phyloP scores from a whole-genome alignment of 208 protist genomes.

The Leishmania guyanensis region DNA sequence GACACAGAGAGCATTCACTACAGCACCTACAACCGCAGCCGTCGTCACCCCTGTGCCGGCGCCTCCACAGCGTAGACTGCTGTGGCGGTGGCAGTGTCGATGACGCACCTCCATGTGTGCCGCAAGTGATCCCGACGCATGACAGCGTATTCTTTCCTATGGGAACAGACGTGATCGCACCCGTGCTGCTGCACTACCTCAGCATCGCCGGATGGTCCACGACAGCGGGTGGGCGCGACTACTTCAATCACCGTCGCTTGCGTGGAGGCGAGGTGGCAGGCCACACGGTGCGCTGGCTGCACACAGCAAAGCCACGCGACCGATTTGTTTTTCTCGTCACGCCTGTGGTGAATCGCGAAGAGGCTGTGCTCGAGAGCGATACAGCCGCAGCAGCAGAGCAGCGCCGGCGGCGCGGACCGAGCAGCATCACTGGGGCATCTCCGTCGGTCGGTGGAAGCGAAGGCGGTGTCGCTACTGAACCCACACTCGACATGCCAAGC shows the following conservation, averaged over 20 bases:
- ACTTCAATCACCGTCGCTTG: conserved; percentile 67
- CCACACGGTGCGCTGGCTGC: conserved; percentile 71
- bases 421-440: neutral
- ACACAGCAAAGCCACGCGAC: conserved; percentile 56
- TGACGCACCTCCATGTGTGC: conserved; percentile 7
- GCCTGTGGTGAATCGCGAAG: conserved; percentile 38
- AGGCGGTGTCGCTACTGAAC: neutral
- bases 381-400: neutral
- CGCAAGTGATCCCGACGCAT: conserved; percentile 32
- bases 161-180: conserved; percentile 48
- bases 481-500: neutral
- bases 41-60: conserved; percentile 20
- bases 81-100: neutral
- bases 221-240: conserved; percentile 57
- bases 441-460: neutral
- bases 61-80: conserved; percentile 26
- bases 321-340: conserved; percentile 74
- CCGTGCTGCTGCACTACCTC: conserved; percentile 72
- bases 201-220: conserved; percentile 64
- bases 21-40: neutral
- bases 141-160: conserved; percentile 70
- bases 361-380: neutral
- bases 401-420: neutral
- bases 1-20: neutral
- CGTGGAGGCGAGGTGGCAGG: conserved; percentile 58